phyloP scores from a whole-genome alignment of 345 rosid species.

The Populus nigra region DNA sequence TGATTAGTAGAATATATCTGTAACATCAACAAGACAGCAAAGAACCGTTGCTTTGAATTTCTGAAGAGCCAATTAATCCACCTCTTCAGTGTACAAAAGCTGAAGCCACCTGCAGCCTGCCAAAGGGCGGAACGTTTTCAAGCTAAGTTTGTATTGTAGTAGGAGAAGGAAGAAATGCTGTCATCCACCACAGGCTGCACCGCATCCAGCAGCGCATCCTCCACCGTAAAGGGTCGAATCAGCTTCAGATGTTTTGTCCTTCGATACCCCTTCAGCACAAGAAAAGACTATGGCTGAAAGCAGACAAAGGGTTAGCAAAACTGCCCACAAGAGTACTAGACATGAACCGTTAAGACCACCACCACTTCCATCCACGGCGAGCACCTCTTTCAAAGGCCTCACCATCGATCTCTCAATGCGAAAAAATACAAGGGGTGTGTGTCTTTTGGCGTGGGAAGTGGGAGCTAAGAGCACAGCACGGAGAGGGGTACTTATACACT shows the following conservation, averaged over 20 bases:
- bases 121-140: not conserved
- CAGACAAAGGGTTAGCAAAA: slow-evolving; percentile 39
- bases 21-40: not conserved
- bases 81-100: not conserved
- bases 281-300: slow-evolving; percentile 50
- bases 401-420: not conserved
- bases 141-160: no score
- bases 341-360: slow-evolving; percentile 6
- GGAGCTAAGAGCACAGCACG: not conserved
- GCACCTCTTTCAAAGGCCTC: not conserved
- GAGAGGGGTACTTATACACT: not conserved
- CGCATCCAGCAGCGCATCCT: slow-evolving; percentile 46
- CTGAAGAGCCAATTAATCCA: no score
- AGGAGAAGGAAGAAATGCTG: not conserved
- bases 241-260: slow-evolving; percentile 20
- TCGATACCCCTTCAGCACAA: slow-evolving; percentile 51
- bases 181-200: slow-evolving; percentile 42
- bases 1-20: not conserved
- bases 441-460: not conserved
- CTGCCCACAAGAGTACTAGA: slow-evolving; percentile 31
- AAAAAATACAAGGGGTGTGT: not conserved
- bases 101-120: no score
- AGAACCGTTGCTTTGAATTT: not conserved
- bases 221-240: slow-evolving; percentile 34
- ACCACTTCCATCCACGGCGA: not conserved